Evolutionary conservation across 1,139 yeast species (phyloP), one percentile per base, ranked within the genome.

Genomic region (Suzukiozyma palmioleophila): DNA sequence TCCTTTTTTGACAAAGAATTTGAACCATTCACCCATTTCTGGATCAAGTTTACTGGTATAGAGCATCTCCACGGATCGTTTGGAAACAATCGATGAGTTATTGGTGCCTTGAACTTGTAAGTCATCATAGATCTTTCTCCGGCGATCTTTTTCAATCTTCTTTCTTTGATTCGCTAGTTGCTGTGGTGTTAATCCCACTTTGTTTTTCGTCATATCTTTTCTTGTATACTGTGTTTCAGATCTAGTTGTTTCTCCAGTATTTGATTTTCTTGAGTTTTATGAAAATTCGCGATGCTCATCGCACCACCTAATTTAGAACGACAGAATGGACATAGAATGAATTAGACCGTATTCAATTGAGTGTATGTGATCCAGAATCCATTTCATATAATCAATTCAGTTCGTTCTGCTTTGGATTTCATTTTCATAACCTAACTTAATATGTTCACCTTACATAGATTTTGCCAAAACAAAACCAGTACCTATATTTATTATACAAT

Each of bases 51-150:
- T 59, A 1, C 65, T 55, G 33, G 73, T 60, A 53, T 85, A 86
- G 12, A 84, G 60, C 51, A 73, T 65, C 53, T 86, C 95, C 1
- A 84, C 95, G 1, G 94, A 84, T 46, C 94, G 62, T 53, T 86
- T 86, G 2, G 94, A 84, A 2, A 84, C 90, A 36, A 86, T 86
- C 0, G 95, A 85, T 10, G 90, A 84, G 51, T 82, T 84, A 56
- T 86, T 86, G 10, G 95, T 86, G 1, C 88, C 90, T 59, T 85
- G 95, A 14, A 86, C 79, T 37, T 81, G 81, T 21, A 77, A 57
- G 53, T 81, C 88, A 36, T 77, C 77, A 50, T 73, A 77, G 25
- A 66, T 64, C 44, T 73, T 73, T 29, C 70, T 60, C 37, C 83
- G 57, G 35, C 56, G 57, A 42, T 69, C 75, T 45, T 78, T 77